phyloP scores from a whole-genome alignment of 805 yeast species.

The Starmerella vaccinii region DNA sequence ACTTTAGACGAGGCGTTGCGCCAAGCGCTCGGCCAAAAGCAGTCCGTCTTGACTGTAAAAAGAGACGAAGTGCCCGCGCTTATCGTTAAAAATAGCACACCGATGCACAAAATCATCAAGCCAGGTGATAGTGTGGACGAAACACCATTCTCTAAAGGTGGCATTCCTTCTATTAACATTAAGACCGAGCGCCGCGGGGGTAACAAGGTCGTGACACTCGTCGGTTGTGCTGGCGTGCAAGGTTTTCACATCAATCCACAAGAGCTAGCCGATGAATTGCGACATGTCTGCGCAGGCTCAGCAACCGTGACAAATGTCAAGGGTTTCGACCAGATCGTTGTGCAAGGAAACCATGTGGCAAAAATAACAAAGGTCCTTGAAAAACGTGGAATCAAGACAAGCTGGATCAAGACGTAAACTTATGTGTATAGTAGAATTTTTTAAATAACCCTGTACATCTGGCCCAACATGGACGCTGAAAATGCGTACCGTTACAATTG shows the following conservation, averaged over 20 bases:
- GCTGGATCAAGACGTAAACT: slow-evolving; percentile 40
- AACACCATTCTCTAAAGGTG: slow-evolving; percentile 47
- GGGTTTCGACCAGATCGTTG: slow-evolving; percentile 58
- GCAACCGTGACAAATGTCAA: slow-evolving; percentile 48
- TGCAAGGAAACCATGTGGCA: slow-evolving; percentile 78
- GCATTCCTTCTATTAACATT: slow-evolving; percentile 54
- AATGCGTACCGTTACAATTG: no score
- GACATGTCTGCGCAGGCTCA: slow-evolving; percentile 80
- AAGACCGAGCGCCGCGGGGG: slow-evolving; percentile 71
- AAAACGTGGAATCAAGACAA: slow-evolving; percentile 39
- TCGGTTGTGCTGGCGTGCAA: slow-evolving; percentile 49
- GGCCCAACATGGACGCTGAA: no score
- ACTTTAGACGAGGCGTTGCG: slow-evolving; percentile 45
- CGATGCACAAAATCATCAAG: slow-evolving; percentile 39
- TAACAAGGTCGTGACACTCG: slow-evolving; percentile 64
- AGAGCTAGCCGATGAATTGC: slow-evolving; percentile 55
- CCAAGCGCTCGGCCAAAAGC: slow-evolving; percentile 35
- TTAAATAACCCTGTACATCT: no score
- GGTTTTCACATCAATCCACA: slow-evolving; percentile 54
- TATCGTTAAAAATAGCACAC: slow-evolving; percentile 39
- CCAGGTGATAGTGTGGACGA: slow-evolving; percentile 36
- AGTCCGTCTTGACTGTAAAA: slow-evolving; percentile 26
- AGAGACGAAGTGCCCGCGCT: slow-evolving; percentile 33
- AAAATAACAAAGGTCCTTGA: slow-evolving; percentile 41
- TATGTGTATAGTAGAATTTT: neutral